phyloP scores from a whole-genome alignment of 1,284 basidiomycete species.

The Taiwanofungus camphoratus region DNA sequence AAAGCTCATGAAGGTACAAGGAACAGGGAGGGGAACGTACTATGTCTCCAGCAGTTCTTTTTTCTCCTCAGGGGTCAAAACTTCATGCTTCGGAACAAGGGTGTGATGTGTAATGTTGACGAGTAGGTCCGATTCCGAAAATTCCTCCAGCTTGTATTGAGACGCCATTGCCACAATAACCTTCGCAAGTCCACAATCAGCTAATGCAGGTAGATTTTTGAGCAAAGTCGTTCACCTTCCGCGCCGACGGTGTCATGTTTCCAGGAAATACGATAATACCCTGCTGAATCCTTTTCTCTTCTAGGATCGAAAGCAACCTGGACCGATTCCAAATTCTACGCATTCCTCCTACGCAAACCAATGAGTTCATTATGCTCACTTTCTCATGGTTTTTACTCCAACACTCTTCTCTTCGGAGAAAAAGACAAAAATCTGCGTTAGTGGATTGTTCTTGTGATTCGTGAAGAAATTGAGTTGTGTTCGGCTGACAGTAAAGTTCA shows the following conservation, averaged over 20 bases:
- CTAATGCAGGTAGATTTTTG: conserved; percentile 1
- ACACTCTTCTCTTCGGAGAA: conserved; percentile 92
- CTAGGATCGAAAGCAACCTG: conserved; percentile 83
- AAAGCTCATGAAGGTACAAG: conserved; percentile 9
- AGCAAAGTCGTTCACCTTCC: conserved; percentile 61
- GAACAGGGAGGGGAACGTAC: conserved; percentile 46
- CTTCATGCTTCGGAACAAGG: conserved; percentile 91
- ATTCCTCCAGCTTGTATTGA: conserved; percentile 91
- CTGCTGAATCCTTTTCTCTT: conserved; percentile 83
- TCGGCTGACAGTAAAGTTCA: conserved; percentile 49
- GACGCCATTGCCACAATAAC: conserved; percentile 85
- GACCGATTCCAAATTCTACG: neutral
- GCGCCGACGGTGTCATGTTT: conserved; percentile 94
- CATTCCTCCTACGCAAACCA: neutral
- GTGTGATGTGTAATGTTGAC: conserved; percentile 98
- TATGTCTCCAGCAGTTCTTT: conserved; percentile 85
- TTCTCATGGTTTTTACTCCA: conserved; percentile 93
- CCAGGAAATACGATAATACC: conserved; percentile 96
- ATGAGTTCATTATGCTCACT: conserved; percentile 50
- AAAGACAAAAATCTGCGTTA: conserved; percentile 89
- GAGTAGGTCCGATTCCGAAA: conserved; percentile 92
- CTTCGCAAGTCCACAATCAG: conserved; percentile 34
- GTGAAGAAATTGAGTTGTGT: conserved; percentile 86
- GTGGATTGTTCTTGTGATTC: conserved; percentile 58
- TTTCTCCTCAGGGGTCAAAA: conserved; percentile 86